These are phyloP conservation scores for Acer yangbiense DNA, from an alignment of 345 rosid species.

Conservation along the genomic window DNA sequence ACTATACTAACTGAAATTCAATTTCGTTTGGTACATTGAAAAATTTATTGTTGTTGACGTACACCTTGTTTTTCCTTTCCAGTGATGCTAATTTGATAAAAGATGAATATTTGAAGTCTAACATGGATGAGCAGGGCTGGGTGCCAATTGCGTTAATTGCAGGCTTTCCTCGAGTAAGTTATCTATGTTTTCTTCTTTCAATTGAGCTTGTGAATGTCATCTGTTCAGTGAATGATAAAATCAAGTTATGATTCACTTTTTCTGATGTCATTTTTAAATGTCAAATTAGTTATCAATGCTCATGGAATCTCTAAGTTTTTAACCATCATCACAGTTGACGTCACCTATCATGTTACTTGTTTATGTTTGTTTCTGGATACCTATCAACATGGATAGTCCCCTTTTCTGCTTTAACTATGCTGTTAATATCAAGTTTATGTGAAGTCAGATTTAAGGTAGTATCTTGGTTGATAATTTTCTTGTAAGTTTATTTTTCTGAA, in stretches of 20 bases:
- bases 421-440: not conserved
- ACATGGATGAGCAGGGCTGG: conserved; percentile 61
- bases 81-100: conserved; percentile 58
- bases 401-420: not conserved
- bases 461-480: not conserved
- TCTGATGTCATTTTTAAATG: not conserved
- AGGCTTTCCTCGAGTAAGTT: conserved; percentile 53
- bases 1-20: not conserved
- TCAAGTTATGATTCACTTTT: not conserved
- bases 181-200: not conserved
- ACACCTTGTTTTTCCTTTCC: conserved; percentile 25
- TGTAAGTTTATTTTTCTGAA: not conserved
- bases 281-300: not conserved
- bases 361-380: not conserved
- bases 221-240: not conserved
- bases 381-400: not conserved
- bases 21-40: not conserved
- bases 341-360: not conserved
- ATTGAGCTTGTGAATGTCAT: not conserved
- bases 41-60: too few relatives aligned
- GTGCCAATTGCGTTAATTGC: conserved; percentile 55
- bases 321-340: not conserved
- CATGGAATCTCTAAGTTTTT: too few relatives aligned
- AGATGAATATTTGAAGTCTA: conserved; percentile 52
- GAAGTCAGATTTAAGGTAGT: not conserved